Conservation (phyloP, 768 basidiomycete species). For the Termitomyces sp. region DNA sequence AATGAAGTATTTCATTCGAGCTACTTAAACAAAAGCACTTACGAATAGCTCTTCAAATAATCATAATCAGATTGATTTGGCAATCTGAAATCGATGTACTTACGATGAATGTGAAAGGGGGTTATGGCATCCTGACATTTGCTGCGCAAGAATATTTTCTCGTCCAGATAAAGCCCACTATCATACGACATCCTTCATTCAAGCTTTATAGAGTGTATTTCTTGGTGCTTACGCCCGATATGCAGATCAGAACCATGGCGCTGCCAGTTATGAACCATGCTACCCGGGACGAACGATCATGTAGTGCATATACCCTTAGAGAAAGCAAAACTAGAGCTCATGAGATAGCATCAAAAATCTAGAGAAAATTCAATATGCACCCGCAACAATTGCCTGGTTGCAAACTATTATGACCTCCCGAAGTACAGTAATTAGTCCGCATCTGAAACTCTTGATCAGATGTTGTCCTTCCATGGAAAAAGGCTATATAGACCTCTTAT, state of each 20-base stretch:
- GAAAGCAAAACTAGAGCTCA: neutral
- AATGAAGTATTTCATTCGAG: neutral
- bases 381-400: neutral
- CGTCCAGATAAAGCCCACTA: neutral
- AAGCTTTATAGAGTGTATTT: neutral
- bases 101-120: neutral
- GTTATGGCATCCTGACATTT: neutral
- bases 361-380: neutral
- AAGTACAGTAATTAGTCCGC: neutral
- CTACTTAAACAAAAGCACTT: neutral
- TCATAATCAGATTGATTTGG: neutral
- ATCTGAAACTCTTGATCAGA: neutral
- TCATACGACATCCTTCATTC: neutral
- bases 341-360: neutral
- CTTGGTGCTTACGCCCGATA: neutral
- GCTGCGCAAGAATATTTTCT: neutral
- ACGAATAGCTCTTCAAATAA: neutral
- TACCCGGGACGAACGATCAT: conserved; percentile 1
- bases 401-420: neutral
- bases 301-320: neutral
- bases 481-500: neutral
- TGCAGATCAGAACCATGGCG: neutral
- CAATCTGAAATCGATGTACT: neutral
- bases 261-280: neutral
- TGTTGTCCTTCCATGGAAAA: neutral